Conservation (phyloP, 805 yeast species). For the Lipomyces kockii region DNA sequence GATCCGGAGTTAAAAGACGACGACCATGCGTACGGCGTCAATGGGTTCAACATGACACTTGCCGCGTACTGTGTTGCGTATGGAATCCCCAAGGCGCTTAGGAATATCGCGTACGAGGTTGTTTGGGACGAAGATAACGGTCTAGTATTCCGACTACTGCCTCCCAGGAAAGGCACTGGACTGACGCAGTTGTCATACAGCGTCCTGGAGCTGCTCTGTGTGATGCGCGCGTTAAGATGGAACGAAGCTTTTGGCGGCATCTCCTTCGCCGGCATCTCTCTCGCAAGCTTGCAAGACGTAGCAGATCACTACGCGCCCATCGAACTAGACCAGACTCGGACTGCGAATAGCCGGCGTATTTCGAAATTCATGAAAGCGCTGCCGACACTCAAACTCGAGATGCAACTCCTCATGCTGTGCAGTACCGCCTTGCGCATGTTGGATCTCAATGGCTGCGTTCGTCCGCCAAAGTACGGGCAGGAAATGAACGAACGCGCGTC, state of each 20-base stretch:
- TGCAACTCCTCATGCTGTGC: slow-evolving; percentile 36
- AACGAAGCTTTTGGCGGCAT: slow-evolving; percentile 37
- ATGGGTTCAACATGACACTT: slow-evolving; percentile 38
- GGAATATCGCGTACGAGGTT: slow-evolving; percentile 27
- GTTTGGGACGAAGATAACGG: slow-evolving; percentile 33
- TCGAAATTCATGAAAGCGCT: slow-evolving; percentile 31
- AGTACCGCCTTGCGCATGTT: slow-evolving; percentile 34
- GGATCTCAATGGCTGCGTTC: slow-evolving; percentile 27
- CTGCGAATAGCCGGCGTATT: slow-evolving; percentile 33
- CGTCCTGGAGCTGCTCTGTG: slow-evolving; percentile 35
- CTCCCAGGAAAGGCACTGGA: slow-evolving; percentile 17
- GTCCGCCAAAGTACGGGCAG: slow-evolving; percentile 7
- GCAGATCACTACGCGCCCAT: slow-evolving; percentile 31
- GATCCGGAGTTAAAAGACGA: not conserved
- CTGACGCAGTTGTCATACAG: slow-evolving; percentile 18
- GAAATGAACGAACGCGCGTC: slow-evolving; percentile 22
- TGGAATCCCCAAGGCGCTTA: slow-evolving; percentile 30
- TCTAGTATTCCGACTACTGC: slow-evolving; percentile 30
- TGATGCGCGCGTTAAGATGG: slow-evolving; percentile 38
- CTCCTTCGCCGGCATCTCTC: slow-evolving; percentile 34
- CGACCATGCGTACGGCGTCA: slow-evolving; percentile 18
- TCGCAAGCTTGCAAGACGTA: slow-evolving; percentile 25
- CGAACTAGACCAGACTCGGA: slow-evolving; percentile 36
- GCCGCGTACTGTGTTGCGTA: slow-evolving; percentile 39
- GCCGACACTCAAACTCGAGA: slow-evolving; percentile 31